phyloP scores from a whole-genome alignment of 306 rosid species.

The Prunus dulcis region DNA sequence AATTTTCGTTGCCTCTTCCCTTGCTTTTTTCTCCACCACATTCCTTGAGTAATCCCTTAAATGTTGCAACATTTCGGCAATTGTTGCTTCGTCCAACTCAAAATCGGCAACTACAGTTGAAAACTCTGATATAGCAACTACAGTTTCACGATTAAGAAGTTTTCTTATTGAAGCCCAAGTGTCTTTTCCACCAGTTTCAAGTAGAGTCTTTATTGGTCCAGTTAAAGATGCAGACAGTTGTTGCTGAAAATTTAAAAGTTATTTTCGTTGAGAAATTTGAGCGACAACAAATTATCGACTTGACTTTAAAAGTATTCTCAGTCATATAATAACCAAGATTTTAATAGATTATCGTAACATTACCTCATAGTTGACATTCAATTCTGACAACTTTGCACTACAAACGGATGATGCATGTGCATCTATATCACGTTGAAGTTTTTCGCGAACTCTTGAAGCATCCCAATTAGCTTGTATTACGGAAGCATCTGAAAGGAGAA shows the following conservation, averaged over 20 bases:
- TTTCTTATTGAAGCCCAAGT: slow-evolving; percentile 75
- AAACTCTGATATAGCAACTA: slow-evolving; percentile 46
- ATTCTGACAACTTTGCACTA: too few species aligned
- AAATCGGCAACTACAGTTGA: slow-evolving; percentile 49
- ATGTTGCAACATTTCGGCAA: slow-evolving; percentile 42
- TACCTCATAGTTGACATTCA: too few species aligned
- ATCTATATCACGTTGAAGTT: too few species aligned
- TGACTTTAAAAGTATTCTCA: too few species aligned
- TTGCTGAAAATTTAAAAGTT: slow-evolving; percentile 44
- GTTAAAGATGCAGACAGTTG: slow-evolving; percentile 52
- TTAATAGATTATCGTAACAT: too few species aligned
- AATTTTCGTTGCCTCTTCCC: slow-evolving; percentile 75
- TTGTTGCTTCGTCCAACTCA: slow-evolving; percentile 63
- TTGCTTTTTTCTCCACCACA: slow-evolving; percentile 69
- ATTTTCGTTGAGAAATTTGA: not conserved
- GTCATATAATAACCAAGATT: too few species aligned
- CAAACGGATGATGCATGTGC: too few species aligned
- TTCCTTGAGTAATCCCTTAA: slow-evolving; percentile 63
- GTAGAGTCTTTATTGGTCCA: slow-evolving; percentile 63
- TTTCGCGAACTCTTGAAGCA: too few species aligned
- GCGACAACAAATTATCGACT: not conserved
- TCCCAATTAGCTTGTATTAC: too few species aligned
- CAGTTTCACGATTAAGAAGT: slow-evolving; percentile 64
- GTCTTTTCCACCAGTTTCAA: slow-evolving; percentile 66
- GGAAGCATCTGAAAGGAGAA: too few species aligned